Evolutionary conservation across 2,329 filamentous ascomycete species (phyloP).

Genomic region (Bimuria novae-zelandiae): DNA sequence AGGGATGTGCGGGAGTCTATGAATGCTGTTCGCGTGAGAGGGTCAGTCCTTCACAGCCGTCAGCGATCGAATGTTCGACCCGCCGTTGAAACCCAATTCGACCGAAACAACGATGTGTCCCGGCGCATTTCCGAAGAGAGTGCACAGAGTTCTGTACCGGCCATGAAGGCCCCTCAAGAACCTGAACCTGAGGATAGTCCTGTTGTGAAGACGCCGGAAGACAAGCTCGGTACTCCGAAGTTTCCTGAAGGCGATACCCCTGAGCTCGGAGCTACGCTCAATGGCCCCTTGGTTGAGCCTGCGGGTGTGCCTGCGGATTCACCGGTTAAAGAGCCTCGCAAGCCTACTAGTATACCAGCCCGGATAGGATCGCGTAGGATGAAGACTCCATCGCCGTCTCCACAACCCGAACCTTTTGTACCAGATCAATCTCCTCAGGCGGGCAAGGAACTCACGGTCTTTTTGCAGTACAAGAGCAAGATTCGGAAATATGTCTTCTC

Average conservation of each 20-base stretch:
- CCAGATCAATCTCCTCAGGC: slow-evolving; percentile 68
- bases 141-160: slow-evolving; percentile 44
- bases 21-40: slow-evolving; percentile 68
- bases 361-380: slow-evolving; percentile 38
- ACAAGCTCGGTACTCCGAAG: slow-evolving; percentile 59
- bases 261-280: slow-evolving; percentile 40
- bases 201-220: slow-evolving; percentile 64
- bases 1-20: slow-evolving; percentile 84
- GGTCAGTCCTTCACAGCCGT: slow-evolving; percentile 58
- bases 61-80: slow-evolving; percentile 56
- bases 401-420: slow-evolving; percentile 51
- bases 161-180: slow-evolving; percentile 41
- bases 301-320: slow-evolving; percentile 31
- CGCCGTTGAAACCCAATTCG: slow-evolving; percentile 64
- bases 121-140: slow-evolving; percentile 68
- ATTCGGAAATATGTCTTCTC: slow-evolving; percentile 94
- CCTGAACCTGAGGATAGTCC: slow-evolving; percentile 38
- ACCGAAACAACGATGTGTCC: slow-evolving; percentile 45
- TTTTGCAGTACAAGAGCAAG: slow-evolving; percentile 94
- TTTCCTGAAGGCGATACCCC: slow-evolving; percentile 39
- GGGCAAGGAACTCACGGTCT: slow-evolving; percentile 88
- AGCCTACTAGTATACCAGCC: slow-evolving; percentile 25
- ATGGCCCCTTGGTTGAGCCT: slow-evolving; percentile 42
- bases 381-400: slow-evolving; percentile 48
- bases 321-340: slow-evolving; percentile 26